Evolutionary conservation across 495 filamentous ascomycete genomes (phyloP), one percentile per base, ranked within the genome.

Genomic region (Beverwykella pulmonaria): DNA sequence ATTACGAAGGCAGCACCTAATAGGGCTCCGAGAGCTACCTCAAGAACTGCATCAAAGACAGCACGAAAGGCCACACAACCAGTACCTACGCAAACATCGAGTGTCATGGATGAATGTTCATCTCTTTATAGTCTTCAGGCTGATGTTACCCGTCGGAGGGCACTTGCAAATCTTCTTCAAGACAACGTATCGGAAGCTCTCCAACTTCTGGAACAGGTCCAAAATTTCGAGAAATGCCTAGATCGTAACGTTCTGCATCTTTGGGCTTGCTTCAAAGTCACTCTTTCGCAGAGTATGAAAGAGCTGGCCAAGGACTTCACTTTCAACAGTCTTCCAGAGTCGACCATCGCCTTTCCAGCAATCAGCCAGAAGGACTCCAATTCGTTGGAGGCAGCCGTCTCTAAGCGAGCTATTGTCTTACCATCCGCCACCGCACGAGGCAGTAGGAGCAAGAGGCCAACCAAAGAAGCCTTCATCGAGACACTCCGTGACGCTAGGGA

Each of bases 291-390:
- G 75, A 88, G 83, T 57, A 75, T 89, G 67, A 84, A 87, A 20
- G 81, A 87, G 53, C 87, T 98, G 77, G 81, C 85, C 15, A 80
- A 83, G 2, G 92, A 98, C 78, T 88, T 92, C 10, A 88, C 93
- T 1, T 96, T 92, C 74, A 94, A 90, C 41, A 87, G 93, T 19
- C 81, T 98, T 25, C 89, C 92, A 8, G 94, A 98, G 64, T 98
- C 94, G 6, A 96, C 92, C 4, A 88, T 94, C 32, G 92, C 90
- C 0, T 84, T 92, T 63, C 92, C 92, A 9, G 86, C 90, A 2
- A 79, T 92, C 32, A 73, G 74, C 48, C 53, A 54, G 22, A 60
- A 60, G 20, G 69, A 75, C 17, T 47, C 36, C 22, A 55, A 23
- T 25, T 47, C 55, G 1, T 66, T 63, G 4, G 65, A 68, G 25